These are phyloP conservation scores for Prunus yedoensis DNA, from an alignment of 331 rosid species.

Conservation along the genomic window DNA sequence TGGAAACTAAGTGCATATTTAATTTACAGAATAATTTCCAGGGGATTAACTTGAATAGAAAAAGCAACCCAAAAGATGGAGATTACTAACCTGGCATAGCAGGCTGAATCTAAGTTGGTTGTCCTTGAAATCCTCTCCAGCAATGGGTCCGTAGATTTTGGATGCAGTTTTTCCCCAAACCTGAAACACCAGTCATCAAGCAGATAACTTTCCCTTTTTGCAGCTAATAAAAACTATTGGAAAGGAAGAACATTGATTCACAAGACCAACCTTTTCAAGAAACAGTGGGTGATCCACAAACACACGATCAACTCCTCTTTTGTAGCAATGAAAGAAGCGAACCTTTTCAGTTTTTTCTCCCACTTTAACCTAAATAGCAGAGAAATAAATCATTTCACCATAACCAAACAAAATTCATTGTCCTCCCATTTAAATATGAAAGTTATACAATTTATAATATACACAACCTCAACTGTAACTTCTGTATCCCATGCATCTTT, in stretches of 20 bases:
- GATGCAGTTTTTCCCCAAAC: slow-evolving; percentile 78
- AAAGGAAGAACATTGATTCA: background rate
- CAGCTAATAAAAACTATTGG: background rate
- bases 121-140: slow-evolving; percentile 68
- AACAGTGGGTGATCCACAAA: slow-evolving; percentile 71
- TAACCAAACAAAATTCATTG: background rate
- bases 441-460: background rate
- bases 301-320: slow-evolving; percentile 78
- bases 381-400: background rate
- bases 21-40: too few relatives aligned
- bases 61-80: background rate
- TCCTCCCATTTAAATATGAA: background rate
- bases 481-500: slow-evolving; percentile 82
- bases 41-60: too few relatives aligned
- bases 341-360: slow-evolving; percentile 55
- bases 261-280: slow-evolving; percentile 59
- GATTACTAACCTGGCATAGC: slow-evolving; percentile 57
- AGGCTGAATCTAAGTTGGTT: slow-evolving; percentile 70
- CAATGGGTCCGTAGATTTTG: slow-evolving; percentile 58
- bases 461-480: slow-evolving; percentile 36
- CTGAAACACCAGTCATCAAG: slow-evolving; percentile 37
- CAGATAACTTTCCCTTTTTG: background rate
- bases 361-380: slow-evolving; percentile 41
- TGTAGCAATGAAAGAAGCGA: slow-evolving; percentile 67
- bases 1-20: too few relatives aligned